Base-by-base conservation (phyloP, 192 early-diverging fungal genomes). In the Podila minutissima region DNA sequence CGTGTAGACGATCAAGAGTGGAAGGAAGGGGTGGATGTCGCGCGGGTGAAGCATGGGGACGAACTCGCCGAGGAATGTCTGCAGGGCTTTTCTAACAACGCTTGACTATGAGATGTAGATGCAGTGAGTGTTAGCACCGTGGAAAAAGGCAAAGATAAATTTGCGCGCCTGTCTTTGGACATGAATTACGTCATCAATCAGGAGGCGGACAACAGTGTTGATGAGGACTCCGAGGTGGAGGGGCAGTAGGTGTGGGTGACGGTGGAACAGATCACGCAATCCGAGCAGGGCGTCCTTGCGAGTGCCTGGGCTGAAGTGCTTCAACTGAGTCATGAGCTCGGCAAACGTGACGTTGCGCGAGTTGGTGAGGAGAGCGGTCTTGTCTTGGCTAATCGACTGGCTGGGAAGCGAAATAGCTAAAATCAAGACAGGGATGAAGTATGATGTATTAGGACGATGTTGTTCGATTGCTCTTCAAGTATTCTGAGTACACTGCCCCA, bases 361-460 rank as follows among this genome's bases (percentile, higher is more conserved):
- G 71, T 92, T 94, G 35, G 94, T 94, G 41, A 90, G 74, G 59
- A 90, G 88, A 5, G 87, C 67, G 24, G 90, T 86, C 82, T 95
- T 95, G 88, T 95, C 92, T 29, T 92, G 88, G 19, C 74, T 85
- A 65, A 96, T 93, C 51, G 90, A 93, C 82, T 97, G 96, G 53
- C 81, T 91, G 2, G 94, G 88, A n/a, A 97, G 74, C 12, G 90
- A 88, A 58, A 97, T 95, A 53, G 92, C 89, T 89, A n/a, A 22
- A n/a, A n/a, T 62, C 32, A 20, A 4, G 35, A 20, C 4, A 33
- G 9, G 5, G 32, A 62, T 3, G 32, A n/a, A 7, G 4, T 41
- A 62, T 3, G 20, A 33, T 62, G 61, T 2, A 13, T 62, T 15
- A 62, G 15, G 13, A 11, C 20, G n/a, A 33, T n/a, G 41, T 1